Percentiles rank a stretch among this genome's conserved stretches.
Conservation (phyloP, 805 yeast genomes). For the Saturnispora serradocipensis region DNA sequence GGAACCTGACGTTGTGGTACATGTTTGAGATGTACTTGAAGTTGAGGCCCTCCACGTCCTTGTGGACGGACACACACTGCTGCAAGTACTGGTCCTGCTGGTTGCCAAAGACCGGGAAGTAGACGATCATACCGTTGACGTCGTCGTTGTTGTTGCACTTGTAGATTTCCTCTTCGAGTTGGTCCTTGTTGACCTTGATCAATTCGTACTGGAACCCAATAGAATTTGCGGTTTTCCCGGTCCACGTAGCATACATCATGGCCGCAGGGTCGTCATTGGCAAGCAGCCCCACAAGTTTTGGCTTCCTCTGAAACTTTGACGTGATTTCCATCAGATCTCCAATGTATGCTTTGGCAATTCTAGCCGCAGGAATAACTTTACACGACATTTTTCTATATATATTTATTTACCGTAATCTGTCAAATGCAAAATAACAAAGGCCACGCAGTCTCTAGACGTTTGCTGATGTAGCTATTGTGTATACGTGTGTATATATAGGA, state of each 20-base stretch:
- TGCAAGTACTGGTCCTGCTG: slow-evolving; percentile 93
- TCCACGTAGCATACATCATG: slow-evolving; percentile 90
- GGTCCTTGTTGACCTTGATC: slow-evolving; percentile 63
- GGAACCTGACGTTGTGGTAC: slow-evolving; percentile 83
- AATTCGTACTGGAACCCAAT: slow-evolving; percentile 82
- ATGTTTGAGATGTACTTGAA: slow-evolving; percentile 86
- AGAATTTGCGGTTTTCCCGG: slow-evolving; percentile 79
- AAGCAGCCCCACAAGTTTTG: slow-evolving; percentile 80
- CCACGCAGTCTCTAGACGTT: too few relatives aligned
- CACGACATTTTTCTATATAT: slow-evolving; percentile 35
- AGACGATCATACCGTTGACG: slow-evolving; percentile 91
- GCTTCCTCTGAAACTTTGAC: slow-evolving; percentile 40
- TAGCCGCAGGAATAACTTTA: slow-evolving; percentile 77
- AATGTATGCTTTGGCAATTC: slow-evolving; percentile 72
- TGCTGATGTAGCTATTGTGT: neutral
- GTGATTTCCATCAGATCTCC: slow-evolving; percentile 63
- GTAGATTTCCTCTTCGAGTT: slow-evolving; percentile 72
- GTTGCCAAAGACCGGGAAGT: slow-evolving; percentile 94
- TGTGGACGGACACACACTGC: slow-evolving; percentile 82
- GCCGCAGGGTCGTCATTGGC: slow-evolving; percentile 96
- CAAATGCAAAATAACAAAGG: neutral
- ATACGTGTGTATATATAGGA: neutral
- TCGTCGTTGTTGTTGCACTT: slow-evolving; percentile 68
- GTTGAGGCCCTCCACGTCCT: slow-evolving; percentile 94
- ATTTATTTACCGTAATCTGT: neutral